Percentiles rank a stretch among this genome's conserved stretches.
Conservation (phyloP, 2,329 filamentous ascomycete genomes). For the Colletotrichum eleusines region DNA sequence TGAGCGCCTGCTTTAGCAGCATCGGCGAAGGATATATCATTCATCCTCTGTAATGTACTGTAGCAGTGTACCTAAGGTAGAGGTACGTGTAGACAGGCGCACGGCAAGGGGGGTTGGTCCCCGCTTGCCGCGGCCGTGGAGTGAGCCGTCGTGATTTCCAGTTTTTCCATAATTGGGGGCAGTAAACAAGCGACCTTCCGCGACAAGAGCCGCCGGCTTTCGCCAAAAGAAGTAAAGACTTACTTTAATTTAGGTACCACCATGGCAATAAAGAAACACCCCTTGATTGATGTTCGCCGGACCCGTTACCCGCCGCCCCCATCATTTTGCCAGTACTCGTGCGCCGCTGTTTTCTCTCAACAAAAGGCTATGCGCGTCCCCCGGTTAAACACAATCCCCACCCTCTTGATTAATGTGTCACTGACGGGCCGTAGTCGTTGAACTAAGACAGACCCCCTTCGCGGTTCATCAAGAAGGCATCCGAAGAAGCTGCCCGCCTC, state of each 20-base stretch:
- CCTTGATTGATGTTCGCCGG: conserved; percentile 15
- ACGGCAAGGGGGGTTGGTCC: conserved; percentile 35
- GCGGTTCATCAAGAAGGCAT: conserved; percentile 40
- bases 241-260: neutral
- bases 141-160: conserved; percentile 31
- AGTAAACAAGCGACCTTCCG: conserved; percentile 43
- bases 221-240: conserved; percentile 22
- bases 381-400: neutral
- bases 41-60: neutral
- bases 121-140: conserved; percentile 38
- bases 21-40: conserved; percentile 1
- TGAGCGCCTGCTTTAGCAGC: neutral
- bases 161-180: conserved; percentile 39
- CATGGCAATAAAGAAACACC: neutral
- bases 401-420: conserved; percentile 24
- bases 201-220: conserved; percentile 41
- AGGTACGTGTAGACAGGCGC: conserved; percentile 38
- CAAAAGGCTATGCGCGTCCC: conserved; percentile 22
- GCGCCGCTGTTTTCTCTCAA: neutral
- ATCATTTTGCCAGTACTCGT: conserved; percentile 11
- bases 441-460: conserved; percentile 29
- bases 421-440: conserved; percentile 19
- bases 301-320: conserved; percentile 12
- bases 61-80: too few species aligned
- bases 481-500: conserved; percentile 39